Evolutionary conservation across 495 filamentous ascomycete species (phyloP).

Genomic region (Lepidopterella palustris): DNA sequence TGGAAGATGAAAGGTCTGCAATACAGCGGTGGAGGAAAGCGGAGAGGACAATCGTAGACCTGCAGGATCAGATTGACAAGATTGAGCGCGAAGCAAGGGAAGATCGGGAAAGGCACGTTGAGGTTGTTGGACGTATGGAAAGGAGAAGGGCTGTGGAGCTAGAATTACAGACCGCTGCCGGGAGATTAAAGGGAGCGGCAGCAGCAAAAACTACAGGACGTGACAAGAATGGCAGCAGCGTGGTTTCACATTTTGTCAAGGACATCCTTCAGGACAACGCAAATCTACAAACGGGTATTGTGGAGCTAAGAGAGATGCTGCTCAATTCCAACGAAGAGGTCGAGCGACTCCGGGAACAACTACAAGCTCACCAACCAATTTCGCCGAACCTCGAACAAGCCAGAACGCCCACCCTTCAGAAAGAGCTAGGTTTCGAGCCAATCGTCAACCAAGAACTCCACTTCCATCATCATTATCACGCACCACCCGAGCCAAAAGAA

Average conservation of each 20-base stretch:
- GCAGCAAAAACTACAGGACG: slow-evolving; percentile 50
- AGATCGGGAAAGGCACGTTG: slow-evolving; percentile 74
- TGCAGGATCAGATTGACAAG: slow-evolving; percentile 80
- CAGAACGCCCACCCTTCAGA: slow-evolving; percentile 47
- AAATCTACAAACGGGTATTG: slow-evolving; percentile 80
- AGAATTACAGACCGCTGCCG: slow-evolving; percentile 68
- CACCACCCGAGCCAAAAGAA: slow-evolving; percentile 43
- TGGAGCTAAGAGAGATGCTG: slow-evolving; percentile 86
- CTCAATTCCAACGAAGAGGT: slow-evolving; percentile 92
- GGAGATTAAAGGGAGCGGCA: slow-evolving; percentile 71
- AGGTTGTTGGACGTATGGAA: slow-evolving; percentile 75
- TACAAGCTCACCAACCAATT: slow-evolving; percentile 68
- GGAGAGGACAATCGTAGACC: slow-evolving; percentile 60
- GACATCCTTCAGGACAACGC: slow-evolving; percentile 95
- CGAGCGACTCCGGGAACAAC: slow-evolving; percentile 73
- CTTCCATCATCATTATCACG: slow-evolving; percentile 89
- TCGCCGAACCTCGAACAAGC: slow-evolving; percentile 40
- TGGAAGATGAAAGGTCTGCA: slow-evolving; percentile 67
- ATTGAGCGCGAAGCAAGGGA: slow-evolving; percentile 81
- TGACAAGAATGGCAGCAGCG: slow-evolving; percentile 49
- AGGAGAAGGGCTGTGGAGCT: slow-evolving; percentile 60
- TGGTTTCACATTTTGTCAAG: slow-evolving; percentile 88
- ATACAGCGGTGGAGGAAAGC: slow-evolving; percentile 77
- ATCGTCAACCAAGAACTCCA: slow-evolving; percentile 67
- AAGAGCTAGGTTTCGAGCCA: slow-evolving; percentile 52